Evolutionary conservation across 2,329 filamentous ascomycete species (phyloP), one percentile per base, ranked within the genome.

Genomic region (Stemphylium vesicarium): DNA sequence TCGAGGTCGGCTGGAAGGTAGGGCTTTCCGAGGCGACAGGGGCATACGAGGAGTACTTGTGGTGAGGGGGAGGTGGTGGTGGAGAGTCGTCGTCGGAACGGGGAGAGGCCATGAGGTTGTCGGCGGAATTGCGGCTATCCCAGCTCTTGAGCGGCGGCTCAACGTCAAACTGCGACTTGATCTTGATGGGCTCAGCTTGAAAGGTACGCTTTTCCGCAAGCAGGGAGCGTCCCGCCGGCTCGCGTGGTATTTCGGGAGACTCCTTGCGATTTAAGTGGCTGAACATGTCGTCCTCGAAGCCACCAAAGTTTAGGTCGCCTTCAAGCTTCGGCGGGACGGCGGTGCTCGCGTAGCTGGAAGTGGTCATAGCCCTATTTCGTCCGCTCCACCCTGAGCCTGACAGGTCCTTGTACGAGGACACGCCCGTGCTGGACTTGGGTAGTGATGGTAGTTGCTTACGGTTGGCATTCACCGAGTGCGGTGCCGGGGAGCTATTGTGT

Each of bases 251-350:
- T 29, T 72, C 68, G 49, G 70, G 69, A 24, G 71, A 71, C n/a
- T 65, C 51, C 48, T 68, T 71, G 31, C 66, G 65, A 43, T 68
- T 65, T 12, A 74, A 22, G 16, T 69, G 68, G 44, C 57, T 68
- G 67, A 85, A 84, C 77, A 85, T 81, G 62, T 80, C 79, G 62
- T 80, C 79, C 56, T 84, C 84, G 31, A 68, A 68, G 36, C 75
- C 71, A 12, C 68, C 70, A 58, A 74, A 73, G 49, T 68, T 61
- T 26, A 75, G 53, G 36, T 73, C 70, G 2, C 63, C 62, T 47
- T 84, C 81, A 13, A 85, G 69, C 59, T 80, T 82, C 8, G 82
- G 82, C 4, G 83, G 80, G 78, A 72, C 69, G 16, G 80, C 82
- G 22, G 79, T 78, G 41, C 81, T 84, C 12, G 76, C 75, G 60